Base-by-base conservation (phyloP, 257 asterid species). In the Nicotiana undulata region DNA sequence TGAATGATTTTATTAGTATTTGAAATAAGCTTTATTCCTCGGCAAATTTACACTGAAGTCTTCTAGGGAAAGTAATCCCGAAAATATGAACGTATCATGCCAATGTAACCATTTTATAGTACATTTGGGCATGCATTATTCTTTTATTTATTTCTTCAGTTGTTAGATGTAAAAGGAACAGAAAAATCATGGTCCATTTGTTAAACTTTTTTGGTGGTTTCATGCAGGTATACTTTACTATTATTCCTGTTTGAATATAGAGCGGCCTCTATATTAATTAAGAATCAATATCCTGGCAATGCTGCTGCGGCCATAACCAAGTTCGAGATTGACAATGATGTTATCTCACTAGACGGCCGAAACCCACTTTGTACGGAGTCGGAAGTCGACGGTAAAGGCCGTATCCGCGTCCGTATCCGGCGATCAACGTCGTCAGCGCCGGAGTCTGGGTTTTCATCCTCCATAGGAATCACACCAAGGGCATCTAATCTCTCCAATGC, bases 181-280 rank as follows among this genome's bases (percentile, higher is more conserved):
- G 32, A 29, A 29, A 29, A 29, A 3, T 51, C 4, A 4, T 11
- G 17, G 17, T 51, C 32, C 28, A 24, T 18, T 60, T 9, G 4
- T n/a, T 8, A 40, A 75, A n/a, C 5, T 18, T 15, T 15, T 32
- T 17, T 18, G 67, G 68, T 4, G 6, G 24, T 20, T 67, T 32
- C 55, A 7, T 82, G 85, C 85, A 92, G 97, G 97, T 90, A 92
- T 83, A 92, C 95, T 49, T 84, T 92, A 31, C 76, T 92, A 59
- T 87, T 90, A 59, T 89, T 92, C 87, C 92, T 92, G n/a, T 92
- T 90, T 37, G 97, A 92, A 61, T 92, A 92, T 70, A 79, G 95
- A 80, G 97, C 93, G 8, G 97, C 97, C 64, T 84, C 86, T 15
- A 84, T 88, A 16, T 80, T 92, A 22, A 92, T 92, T 85, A 87